Evolutionary conservation across 768 basidiomycete genomes (phyloP).

Genomic region (Porphyrellus cyaneotinctus): DNA sequence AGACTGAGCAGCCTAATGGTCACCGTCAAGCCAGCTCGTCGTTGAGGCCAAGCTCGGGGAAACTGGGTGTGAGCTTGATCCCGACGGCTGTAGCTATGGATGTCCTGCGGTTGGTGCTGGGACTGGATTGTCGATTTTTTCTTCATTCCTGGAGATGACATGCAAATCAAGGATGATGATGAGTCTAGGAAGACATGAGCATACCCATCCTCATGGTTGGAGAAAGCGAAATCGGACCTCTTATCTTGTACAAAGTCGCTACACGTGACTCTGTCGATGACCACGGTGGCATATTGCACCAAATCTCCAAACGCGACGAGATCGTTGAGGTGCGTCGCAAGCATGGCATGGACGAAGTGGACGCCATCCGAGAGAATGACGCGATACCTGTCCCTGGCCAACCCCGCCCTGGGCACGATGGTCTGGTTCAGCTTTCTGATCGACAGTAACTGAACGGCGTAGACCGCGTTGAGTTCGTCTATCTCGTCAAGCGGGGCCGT

Average conservation of each 20-base stretch:
- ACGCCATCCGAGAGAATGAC: constrained; percentile 89
- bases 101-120: constrained; percentile 26
- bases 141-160: constrained; percentile 46
- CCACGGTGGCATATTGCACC: constrained; percentile 60
- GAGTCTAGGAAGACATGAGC: constrained; percentile 44
- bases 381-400: constrained; percentile 57
- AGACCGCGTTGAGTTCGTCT: constrained; percentile 28
- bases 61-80: too few relatives aligned
- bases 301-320: constrained; percentile 63
- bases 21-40: background rate
- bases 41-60: background rate
- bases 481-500: constrained; percentile 32
- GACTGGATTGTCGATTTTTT: constrained; percentile 72
- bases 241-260: constrained; percentile 74
- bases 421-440: constrained; percentile 64
- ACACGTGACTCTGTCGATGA: constrained; percentile 71
- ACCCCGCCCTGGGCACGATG: too few relatives aligned
- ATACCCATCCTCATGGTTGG: background rate
- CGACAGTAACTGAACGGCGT: constrained; percentile 75
- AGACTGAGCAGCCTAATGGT: background rate
- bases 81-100: too few relatives aligned
- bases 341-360: constrained; percentile 87
- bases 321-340: constrained; percentile 84
- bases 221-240: constrained; percentile 41
- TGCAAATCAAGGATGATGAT: constrained; percentile 72